Conservation (phyloP, 441 rosid species). For the Manihot esculenta region DNA sequence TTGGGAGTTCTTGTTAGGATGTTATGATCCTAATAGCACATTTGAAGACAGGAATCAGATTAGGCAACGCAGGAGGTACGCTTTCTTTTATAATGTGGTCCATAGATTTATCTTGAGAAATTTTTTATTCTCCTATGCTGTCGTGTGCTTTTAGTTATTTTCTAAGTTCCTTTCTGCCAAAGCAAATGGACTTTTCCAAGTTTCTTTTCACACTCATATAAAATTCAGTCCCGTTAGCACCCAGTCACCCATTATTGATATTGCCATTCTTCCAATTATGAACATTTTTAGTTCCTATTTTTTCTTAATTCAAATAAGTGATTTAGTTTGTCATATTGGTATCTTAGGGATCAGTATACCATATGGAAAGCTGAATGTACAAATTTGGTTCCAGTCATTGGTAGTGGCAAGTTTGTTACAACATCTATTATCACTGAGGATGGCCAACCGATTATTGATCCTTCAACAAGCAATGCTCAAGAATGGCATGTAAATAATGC, state of each 20-base stretch:
- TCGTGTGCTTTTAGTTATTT: background rate
- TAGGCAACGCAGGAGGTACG: slow-evolving; percentile 64
- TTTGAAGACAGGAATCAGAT: slow-evolving; percentile 64
- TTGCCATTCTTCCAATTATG: background rate
- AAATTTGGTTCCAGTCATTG: slow-evolving; percentile 70
- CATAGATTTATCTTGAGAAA: no score
- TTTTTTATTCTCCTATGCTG: no score
- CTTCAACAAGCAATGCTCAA: slow-evolving; percentile 23
- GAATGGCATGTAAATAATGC: slow-evolving; percentile 31
- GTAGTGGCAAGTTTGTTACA: slow-evolving; percentile 61
- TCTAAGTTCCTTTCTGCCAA: background rate
- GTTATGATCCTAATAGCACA: slow-evolving; percentile 87
- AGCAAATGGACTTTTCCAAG: no score
- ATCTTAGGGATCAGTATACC: slow-evolving; percentile 65
- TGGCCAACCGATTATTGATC: slow-evolving; percentile 52
- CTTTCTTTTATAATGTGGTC: background rate
- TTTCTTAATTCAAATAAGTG: background rate
- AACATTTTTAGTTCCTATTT: background rate
- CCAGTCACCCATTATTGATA: background rate
- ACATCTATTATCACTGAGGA: slow-evolving; percentile 56
- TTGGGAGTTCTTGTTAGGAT: slow-evolving; percentile 94
- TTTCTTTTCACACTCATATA: background rate
- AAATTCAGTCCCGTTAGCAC: background rate
- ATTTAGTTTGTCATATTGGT: slow-evolving; percentile 25
- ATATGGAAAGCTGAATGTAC: slow-evolving; percentile 76